phyloP scores from a whole-genome alignment of 176 grass and related monocot species.

The Cocos nucifera region DNA sequence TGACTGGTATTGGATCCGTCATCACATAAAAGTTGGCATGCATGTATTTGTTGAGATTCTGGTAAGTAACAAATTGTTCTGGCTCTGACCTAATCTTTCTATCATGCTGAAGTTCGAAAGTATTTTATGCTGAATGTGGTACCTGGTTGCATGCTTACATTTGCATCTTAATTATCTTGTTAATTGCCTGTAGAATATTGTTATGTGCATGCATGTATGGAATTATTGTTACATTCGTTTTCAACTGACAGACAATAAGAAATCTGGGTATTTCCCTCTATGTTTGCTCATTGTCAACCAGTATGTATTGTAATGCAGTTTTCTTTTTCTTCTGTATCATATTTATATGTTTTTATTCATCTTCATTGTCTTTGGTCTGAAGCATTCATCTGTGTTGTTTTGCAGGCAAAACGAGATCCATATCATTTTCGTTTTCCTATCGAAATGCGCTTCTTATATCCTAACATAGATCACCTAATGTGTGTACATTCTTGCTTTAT shows the following conservation, averaged over 20 bases:
- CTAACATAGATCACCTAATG: conserved; percentile 96
- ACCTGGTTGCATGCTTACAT: too few species aligned
- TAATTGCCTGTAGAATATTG: too few species aligned
- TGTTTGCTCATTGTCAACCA: too few species aligned
- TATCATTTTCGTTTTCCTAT: conserved; percentile 88
- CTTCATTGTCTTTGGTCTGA: neutral
- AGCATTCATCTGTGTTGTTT: neutral
- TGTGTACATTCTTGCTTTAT: conserved; percentile 26
- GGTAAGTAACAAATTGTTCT: conserved; percentile 34
- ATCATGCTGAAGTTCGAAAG: too few species aligned
- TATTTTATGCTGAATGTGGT: too few species aligned
- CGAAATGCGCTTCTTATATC: conserved; percentile 86
- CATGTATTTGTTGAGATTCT: conserved; percentile 79
- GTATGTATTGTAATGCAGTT: too few species aligned
- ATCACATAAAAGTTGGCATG: conserved; percentile 96
- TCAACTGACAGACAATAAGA: too few species aligned
- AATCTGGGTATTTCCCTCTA: too few species aligned
- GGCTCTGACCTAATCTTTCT: neutral
- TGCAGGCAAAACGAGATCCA: conserved; percentile 86
- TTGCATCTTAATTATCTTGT: too few species aligned
- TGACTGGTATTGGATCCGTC: conserved; percentile 98
- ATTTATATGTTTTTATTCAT: conserved; percentile 15
- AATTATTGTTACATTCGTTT: too few species aligned
- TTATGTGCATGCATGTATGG: too few species aligned
- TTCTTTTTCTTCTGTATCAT: too few species aligned